These are phyloP conservation scores for Nissolia schottii DNA, from an alignment of 306 rosid genomes.

Conservation along the genomic window DNA sequence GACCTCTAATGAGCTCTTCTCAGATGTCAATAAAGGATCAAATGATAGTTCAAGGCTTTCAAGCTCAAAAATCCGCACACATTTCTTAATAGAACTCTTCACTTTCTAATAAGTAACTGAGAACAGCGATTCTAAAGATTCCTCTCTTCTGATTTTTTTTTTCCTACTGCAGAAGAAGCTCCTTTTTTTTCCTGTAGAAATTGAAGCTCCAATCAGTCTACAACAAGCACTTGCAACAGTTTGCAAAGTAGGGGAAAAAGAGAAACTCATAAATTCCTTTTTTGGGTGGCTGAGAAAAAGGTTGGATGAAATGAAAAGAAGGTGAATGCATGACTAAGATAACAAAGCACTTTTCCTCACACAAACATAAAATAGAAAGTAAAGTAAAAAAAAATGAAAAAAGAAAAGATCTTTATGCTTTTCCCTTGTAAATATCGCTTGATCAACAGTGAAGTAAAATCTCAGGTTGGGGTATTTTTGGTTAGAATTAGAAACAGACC, in stretches of 20 bases:
- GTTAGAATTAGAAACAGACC: not conserved
- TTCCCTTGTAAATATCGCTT: conserved; percentile 2
- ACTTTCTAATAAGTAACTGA: not conserved
- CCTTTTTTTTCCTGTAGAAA: not conserved
- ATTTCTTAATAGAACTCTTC: conserved; percentile 11
- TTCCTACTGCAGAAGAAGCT: conserved; percentile 13
- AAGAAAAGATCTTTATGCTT: not conserved
- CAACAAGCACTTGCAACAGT: conserved; percentile 15
- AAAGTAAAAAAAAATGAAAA: not conserved
- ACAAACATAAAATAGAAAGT: not conserved
- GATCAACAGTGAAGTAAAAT: not conserved
- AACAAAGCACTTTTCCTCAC: conserved; percentile 13
- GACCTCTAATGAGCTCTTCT: conserved; percentile 22
- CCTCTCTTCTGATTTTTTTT: too few species aligned
- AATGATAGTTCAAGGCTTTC: conserved; percentile 25
- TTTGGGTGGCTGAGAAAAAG: not conserved
- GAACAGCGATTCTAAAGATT: conserved; percentile 6
- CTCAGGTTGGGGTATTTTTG: not conserved
- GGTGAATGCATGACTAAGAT: not conserved
- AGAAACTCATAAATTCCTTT: not conserved
- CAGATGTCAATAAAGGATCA: conserved; percentile 32
- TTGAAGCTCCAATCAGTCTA: conserved; percentile 19
- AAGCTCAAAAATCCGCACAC: conserved; percentile 41
- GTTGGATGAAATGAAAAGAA: not conserved
- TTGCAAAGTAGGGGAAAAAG: not conserved